Base-by-base conservation (phyloP, 768 basidiomycete species). In the Lactarius pseudohatsudake region DNA sequence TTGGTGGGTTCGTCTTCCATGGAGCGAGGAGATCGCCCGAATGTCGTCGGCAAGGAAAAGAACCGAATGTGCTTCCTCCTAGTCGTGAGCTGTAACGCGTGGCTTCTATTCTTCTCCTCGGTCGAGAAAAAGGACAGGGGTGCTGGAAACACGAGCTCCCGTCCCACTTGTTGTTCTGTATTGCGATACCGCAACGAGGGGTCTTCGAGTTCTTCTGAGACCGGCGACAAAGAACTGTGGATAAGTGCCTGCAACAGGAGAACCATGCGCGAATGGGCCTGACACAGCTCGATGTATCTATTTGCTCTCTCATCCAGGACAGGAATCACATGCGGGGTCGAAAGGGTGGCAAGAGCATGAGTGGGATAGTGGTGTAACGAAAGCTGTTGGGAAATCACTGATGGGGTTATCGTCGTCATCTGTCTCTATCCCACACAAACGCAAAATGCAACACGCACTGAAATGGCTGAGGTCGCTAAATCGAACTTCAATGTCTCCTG, bases 221-320 rank as follows among this genome's bases (percentile, higher is more conserved):
- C 74, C 5, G 79, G 74, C 50, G 80, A 71, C 26, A 76, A 72
- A 0, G 86, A 85, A 65, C 87, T 86, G 72, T 92, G 86, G 0
- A 87, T 85, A 53, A 91, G 77, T 2, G 89, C 84, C 70, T 92
- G 91, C 4, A 92, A 77, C 20, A 91, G 79, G 20, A 93, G 82
- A 26, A 91, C 86, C 70, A 90, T 85, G 11, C 90, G 85, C 16
- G 91, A 89, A 72, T 93, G 90, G 3, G 87, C 84, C 28, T 82
- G 82, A 2, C 85, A 77, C 10, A 90, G 76, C 3, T 80, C 75
- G 38, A 79, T 76, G n/a, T 86, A 77, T 47, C 78, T 79, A 16
- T 74, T 62, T 5, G 78, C 77, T 58, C 72, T 69, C 56, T 70
- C 69, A 68, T 80, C 76, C 66, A 79, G 75, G 15, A 67, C 62